Evolutionary conservation across 2,329 filamentous ascomycete species (phyloP).

Genomic region (Fusarium scirpi): DNA sequence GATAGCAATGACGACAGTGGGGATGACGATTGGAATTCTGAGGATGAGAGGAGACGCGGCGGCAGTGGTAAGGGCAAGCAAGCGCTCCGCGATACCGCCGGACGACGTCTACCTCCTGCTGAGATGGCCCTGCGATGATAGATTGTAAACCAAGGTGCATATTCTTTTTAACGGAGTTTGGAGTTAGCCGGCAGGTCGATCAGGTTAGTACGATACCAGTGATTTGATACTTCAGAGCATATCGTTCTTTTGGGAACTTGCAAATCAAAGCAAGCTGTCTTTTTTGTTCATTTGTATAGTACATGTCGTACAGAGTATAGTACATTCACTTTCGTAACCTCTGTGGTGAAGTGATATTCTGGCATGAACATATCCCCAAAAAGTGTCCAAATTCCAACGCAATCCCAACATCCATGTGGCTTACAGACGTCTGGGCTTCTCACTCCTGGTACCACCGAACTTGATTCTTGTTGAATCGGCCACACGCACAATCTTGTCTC

Average conservation of each 20-base stretch:
- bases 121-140: conserved; percentile 61
- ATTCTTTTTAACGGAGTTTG: conserved; percentile 39
- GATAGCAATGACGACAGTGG: conserved; percentile 45
- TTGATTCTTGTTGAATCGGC: conserved; percentile 91
- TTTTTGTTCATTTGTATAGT: conserved; percentile 47
- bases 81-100: conserved; percentile 61
- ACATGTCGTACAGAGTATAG: conserved; percentile 52
- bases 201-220: conserved; percentile 47
- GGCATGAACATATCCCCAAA: conserved; percentile 17
- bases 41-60: conserved; percentile 58
- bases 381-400: conserved; percentile 19
- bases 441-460: conserved; percentile 93
- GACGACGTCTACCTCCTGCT: conserved; percentile 63
- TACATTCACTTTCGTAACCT: conserved; percentile 50
- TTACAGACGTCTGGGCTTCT: conserved; percentile 81
- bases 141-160: not conserved
- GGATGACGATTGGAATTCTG: conserved; percentile 58
- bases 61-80: conserved; percentile 60
- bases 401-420: not conserved
- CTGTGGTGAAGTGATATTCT: conserved; percentile 22
- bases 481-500: conserved; percentile 80
- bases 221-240: conserved; percentile 29
- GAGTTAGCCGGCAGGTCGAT: conserved; percentile 36
- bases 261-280: conserved; percentile 30
- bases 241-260: conserved; percentile 40